A percentile compares a stretch with the other conserved stretches of the same genome.
phyloP scores from a whole-genome alignment of 2,329 filamentous ascomycete genomes.

The Microdochium bolleyi region DNA sequence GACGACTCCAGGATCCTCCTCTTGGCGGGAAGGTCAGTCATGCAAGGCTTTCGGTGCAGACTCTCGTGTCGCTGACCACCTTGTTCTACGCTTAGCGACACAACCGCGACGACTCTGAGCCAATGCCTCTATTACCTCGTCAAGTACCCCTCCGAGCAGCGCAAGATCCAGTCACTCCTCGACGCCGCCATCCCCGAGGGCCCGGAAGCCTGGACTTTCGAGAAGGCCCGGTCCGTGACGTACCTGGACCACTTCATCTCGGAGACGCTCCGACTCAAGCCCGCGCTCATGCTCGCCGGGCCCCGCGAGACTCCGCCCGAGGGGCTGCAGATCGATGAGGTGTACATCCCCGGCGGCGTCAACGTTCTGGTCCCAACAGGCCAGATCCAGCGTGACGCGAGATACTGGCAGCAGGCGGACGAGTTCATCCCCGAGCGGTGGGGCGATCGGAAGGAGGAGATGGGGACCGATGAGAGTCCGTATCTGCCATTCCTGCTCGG shows the following conservation, averaged over 20 bases:
- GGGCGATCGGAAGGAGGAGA: neutral
- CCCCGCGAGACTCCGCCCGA: slow-evolving; percentile 26
- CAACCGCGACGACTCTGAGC: slow-evolving; percentile 20
- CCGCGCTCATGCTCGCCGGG: slow-evolving; percentile 23
- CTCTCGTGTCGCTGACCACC: neutral
- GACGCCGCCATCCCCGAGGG: slow-evolving; percentile 16
- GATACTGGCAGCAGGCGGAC: neutral
- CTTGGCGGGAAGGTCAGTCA: slow-evolving; percentile 16
- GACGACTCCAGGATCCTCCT: slow-evolving; percentile 24
- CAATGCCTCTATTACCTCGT: slow-evolving; percentile 20
- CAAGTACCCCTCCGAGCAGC: slow-evolving; percentile 16
- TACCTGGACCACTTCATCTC: slow-evolving; percentile 24
- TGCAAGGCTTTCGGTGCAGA: too few relatives aligned
- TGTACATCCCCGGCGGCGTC: slow-evolving; percentile 21
- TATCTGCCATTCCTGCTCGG: neutral
- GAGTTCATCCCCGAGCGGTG: slow-evolving; percentile 2
- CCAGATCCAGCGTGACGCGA: slow-evolving; percentile 9
- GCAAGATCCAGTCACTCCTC: slow-evolving; percentile 20
- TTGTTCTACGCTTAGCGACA: slow-evolving; percentile 15
- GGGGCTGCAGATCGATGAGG: slow-evolving; percentile 21
- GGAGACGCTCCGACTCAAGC: slow-evolving; percentile 24
- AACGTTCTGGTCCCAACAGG: slow-evolving; percentile 4
- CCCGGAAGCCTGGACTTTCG: slow-evolving; percentile 18
- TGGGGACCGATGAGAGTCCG: neutral
- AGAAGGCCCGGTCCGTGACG: slow-evolving; percentile 15